phyloP scores from a whole-genome alignment of 2,329 filamentous ascomycete species.

The Xylaria sp. region DNA sequence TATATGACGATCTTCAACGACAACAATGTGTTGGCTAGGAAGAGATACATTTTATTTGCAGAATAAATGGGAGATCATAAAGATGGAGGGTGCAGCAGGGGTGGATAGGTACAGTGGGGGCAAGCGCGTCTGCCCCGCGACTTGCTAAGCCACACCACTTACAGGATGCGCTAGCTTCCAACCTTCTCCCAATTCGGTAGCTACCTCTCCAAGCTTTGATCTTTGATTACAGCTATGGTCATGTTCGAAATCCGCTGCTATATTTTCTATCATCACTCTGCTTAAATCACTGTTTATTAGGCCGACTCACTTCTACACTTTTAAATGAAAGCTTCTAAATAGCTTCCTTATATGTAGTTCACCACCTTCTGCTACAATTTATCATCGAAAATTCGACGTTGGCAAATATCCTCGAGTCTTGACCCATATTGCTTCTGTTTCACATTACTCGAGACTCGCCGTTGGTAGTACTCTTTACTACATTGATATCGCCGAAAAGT shows the following conservation, averaged over 20 bases:
- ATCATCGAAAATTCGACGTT: not conserved
- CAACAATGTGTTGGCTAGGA: too few relatives aligned
- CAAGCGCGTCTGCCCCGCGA: slow-evolving; percentile 40
- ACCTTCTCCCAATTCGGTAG: too few relatives aligned
- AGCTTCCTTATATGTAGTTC: not conserved
- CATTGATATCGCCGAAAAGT: not conserved
- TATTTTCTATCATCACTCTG: slow-evolving; percentile 3
- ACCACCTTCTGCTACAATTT: not conserved
- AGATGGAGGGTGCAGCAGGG: too few relatives aligned
- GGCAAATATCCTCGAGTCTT: not conserved
- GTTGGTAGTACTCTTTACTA: not conserved
- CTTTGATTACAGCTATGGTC: slow-evolving; percentile 1
- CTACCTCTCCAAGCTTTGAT: not conserved
- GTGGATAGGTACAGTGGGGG: not conserved
- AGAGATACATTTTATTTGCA: too few relatives aligned
- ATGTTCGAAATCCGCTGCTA: slow-evolving; percentile 11
- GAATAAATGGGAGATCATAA: too few relatives aligned
- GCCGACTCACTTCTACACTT: not conserved
- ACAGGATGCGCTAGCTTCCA: not conserved
- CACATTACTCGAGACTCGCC: not conserved
- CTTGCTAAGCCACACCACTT: slow-evolving; percentile 38
- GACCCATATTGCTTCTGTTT: not conserved
- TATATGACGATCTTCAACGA: not conserved
- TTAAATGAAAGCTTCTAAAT: not conserved
- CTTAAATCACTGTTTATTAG: slow-evolving; percentile 10